These are phyloP conservation scores for Eugenia klotzschiana DNA, from an alignment of 441 rosid genomes.

Conservation along the genomic window DNA sequence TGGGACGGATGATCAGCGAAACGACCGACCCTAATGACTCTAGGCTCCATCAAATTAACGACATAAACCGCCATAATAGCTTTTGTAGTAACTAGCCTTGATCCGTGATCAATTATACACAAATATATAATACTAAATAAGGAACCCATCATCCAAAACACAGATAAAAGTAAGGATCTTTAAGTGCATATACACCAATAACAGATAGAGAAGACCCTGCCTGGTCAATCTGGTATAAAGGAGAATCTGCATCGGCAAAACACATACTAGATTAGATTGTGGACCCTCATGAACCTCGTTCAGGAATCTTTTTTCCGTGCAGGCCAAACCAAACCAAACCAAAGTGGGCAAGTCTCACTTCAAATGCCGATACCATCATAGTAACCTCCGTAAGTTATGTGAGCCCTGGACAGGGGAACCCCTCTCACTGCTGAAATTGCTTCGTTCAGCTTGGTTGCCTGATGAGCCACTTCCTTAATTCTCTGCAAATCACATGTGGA, in stretches of 20 bases:
- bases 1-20: background rate
- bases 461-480: constrained; percentile 54
- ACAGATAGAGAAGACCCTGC: background rate
- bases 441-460: constrained; percentile 51
- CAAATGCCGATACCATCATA: constrained; percentile 20
- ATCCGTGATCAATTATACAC: background rate
- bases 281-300: background rate
- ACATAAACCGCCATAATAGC: background rate
- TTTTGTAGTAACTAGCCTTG: background rate
- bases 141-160: background rate
- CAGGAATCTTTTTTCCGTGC: background rate
- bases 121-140: background rate
- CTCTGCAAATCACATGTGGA: constrained; percentile 24
- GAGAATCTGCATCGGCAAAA: background rate
- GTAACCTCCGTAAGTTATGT: constrained; percentile 60
- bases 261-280: background rate
- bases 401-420: constrained; percentile 55
- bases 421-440: constrained; percentile 58
- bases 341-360: background rate
- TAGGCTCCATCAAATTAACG: background rate
- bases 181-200: background rate
- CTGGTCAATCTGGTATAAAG: background rate
- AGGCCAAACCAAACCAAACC: background rate
- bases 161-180: background rate
- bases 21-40: background rate